Percentiles rank a stretch among this genome's conserved stretches.
Evolutionary conservation across 768 basidiomycete species (phyloP).

Genomic region (Rhodotorula kratochvilovae): DNA sequence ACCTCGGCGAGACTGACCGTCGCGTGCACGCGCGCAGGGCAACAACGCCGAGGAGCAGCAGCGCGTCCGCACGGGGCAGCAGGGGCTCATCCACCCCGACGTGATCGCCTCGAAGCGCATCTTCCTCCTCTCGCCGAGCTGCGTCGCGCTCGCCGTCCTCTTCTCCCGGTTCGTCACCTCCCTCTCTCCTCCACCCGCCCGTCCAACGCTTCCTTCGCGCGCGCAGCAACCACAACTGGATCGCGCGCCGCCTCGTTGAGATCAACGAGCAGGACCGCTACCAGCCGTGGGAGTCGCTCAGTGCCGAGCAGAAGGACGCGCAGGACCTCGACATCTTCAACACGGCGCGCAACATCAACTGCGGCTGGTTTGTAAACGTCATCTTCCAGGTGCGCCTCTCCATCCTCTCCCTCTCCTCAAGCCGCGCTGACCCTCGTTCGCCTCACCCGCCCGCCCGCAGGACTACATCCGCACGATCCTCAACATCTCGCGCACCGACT

Average conservation of each 20-base stretch:
- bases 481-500: conserved; percentile 26
- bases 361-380: conserved; percentile 29
- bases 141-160: conserved; percentile 63
- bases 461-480: conserved; percentile 36
- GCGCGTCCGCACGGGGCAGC: conserved; percentile 56
- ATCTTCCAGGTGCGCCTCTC: conserved; percentile 18
- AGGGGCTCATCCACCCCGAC: conserved; percentile 65
- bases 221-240: conserved; percentile 54
- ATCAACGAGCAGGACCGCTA: conserved; percentile 61
- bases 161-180: conserved; percentile 61
- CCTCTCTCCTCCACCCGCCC: too few species aligned
- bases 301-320: conserved; percentile 3
- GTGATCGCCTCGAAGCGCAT: conserved; percentile 50
- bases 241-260: conserved; percentile 52
- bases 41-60: conserved; percentile 55
- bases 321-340: conserved; percentile 41
- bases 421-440: background rate
- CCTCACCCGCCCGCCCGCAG: background rate
- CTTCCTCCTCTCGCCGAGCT: conserved; percentile 67
- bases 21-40: conserved; percentile 48
- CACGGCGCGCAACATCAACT: conserved; percentile 22
- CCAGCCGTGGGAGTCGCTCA: conserved; percentile 29
- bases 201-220: too few species aligned
- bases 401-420: background rate
- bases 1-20: too few species aligned